Conservation (phyloP, 768 basidiomycete species). For the Boletus rex-veris region DNA sequence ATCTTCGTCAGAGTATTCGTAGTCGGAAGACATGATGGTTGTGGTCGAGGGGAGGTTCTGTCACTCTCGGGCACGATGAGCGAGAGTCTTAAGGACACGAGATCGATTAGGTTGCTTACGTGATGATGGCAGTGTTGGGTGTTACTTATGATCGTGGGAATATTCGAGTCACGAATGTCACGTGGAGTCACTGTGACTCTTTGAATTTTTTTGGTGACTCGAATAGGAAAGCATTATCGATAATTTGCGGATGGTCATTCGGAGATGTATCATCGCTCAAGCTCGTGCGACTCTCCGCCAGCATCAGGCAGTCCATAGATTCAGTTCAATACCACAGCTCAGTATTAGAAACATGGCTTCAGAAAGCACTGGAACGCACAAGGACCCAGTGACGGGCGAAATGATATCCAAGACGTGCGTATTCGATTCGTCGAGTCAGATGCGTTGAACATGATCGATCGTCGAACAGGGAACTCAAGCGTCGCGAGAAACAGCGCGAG, state of each 20-base stretch:
- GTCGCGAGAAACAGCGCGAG: slow-evolving; percentile 80
- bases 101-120: slow-evolving; percentile 33
- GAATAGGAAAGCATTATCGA: slow-evolving; percentile 27
- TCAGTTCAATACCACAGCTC: slow-evolving; percentile 3
- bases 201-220: slow-evolving; percentile 18
- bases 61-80: slow-evolving; percentile 18
- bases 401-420: slow-evolving; percentile 94
- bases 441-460: slow-evolving; percentile 26
- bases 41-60: slow-evolving; percentile 6
- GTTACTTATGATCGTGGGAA: slow-evolving; percentile 13
- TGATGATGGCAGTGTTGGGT: slow-evolving; percentile 14
- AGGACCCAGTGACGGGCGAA: slow-evolving; percentile 90
- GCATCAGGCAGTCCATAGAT: slow-evolving; percentile 1
- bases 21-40: slow-evolving; percentile 57
- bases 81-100: slow-evolving; percentile 7
- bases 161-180: not conserved
- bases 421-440: slow-evolving; percentile 1
- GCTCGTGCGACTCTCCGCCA: slow-evolving; percentile 9
- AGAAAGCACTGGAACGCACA: slow-evolving; percentile 39
- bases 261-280: slow-evolving; percentile 22
- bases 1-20: slow-evolving; percentile 69
- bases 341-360: slow-evolving; percentile 35
- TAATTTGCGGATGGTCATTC: slow-evolving; percentile 24
- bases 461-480: slow-evolving; percentile 81
- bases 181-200: slow-evolving; percentile 7